Conservation (phyloP, 257 asterid genomes). For the Nicotiana noctiflora region DNA sequence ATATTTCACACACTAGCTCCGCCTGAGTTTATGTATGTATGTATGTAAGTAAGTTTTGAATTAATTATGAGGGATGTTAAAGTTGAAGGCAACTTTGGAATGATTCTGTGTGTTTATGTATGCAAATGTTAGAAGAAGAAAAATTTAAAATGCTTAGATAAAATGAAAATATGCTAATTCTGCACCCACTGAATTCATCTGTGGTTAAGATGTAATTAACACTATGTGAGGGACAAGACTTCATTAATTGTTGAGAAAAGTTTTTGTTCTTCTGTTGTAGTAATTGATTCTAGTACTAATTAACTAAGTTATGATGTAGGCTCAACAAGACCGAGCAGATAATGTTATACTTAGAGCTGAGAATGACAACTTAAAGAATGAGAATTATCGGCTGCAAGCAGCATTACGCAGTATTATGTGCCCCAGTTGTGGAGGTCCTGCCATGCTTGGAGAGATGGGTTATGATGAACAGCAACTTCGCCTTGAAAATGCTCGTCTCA, state of each 20-base stretch:
- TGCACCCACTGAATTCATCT: background rate
- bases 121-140: no score
- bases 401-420: conserved; percentile 69
- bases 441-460: conserved; percentile 81
- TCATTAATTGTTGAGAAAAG: background rate
- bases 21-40: no score
- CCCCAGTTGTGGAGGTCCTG: conserved; percentile 93
- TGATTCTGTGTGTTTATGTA: background rate
- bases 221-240: background rate
- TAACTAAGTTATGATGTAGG: conserved; percentile 27
- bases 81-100: background rate
- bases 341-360: conserved; percentile 71
- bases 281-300: background rate
- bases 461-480: conserved; percentile 82
- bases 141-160: no score
- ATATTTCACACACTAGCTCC: no score
- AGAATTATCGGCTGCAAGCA: conserved; percentile 69
- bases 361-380: conserved; percentile 73
- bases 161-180: background rate
- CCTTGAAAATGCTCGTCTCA: conserved; percentile 87
- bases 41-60: background rate
- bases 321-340: conserved; percentile 87
- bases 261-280: background rate
- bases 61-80: background rate
- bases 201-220: background rate